Base-by-base conservation (phyloP, 331 rosid genomes). In the Cucumis variabilis region DNA sequence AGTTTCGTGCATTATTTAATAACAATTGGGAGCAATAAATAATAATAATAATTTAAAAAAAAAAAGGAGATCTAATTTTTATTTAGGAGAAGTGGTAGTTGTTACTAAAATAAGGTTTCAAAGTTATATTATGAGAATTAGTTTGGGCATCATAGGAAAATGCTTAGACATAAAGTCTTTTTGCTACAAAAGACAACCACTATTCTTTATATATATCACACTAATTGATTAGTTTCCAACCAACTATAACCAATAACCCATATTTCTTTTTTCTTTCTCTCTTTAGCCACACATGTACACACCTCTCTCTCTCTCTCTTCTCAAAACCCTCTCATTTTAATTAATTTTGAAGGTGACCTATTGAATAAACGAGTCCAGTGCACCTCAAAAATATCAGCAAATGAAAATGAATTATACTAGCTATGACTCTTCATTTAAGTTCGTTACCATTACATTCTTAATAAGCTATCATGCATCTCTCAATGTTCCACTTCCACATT, bases 121-220 rank as follows among this genome's bases (percentile, higher is more conserved):
- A 81, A 81, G 71, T 20, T 28, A 58, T 81, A 81, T 81, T 20
- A 81, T 51, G 83, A 78, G 44, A 78, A 58, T 58, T 16, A 78
- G 30, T 78, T 75, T 44, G 82, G 30, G 21, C 60, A 75, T 78
- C 66, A 53, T 60, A 15, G 50, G 55, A 13, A 55, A 33, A 81
- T 81, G 71, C 85, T 81, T 60, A 81, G 3, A 81, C 19, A 28
- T 81, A 9, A 80, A 80, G 84, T 50, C 19, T 25, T 53, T 79
- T 74, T 74, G 25, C 53, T 11, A 77, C 83, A 77, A 53, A 77
- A 37, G 68, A 24, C 84, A 53, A 79, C 84, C 46, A 53, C 68
- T 53, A 51, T 77, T 28, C 76, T 37, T 37, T 7, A 20, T 11
- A 27, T 78, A 37, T 37, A 37, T 37, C 44, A 37, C 84, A 51